Evolutionary conservation across 257 asterid genomes (phyloP), one percentile per base, ranked within the genome.

Genomic region (Avicennia marina): DNA sequence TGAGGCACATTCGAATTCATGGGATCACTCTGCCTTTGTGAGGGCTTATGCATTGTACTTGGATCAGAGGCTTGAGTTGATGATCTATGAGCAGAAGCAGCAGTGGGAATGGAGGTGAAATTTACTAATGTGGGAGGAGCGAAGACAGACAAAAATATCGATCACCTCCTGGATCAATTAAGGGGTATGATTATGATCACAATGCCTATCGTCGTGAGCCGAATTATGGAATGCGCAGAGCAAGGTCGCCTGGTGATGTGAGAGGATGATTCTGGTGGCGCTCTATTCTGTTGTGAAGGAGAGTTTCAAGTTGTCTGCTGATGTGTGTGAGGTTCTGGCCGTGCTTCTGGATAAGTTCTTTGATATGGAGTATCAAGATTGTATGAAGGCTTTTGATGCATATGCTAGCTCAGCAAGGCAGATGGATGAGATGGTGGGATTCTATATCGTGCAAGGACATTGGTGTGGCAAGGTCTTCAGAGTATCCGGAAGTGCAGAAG

Each of bases 21-120:
- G 95, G 95, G 95, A 85, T 78, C 90, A 80, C 68, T 82, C 95
- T 0, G 78, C 89, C 26, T 86, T 86, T 56, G 95, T 86, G 11
- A 72, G 89, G 70, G 80, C 89, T 1, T 86, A 66, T 49, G 95
- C 83, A 0, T 60, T 74, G 62, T 86, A 74, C 62, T 61, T 86
- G 79, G 95, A 86, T 69, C 95, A 86, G 85, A 78, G 83, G 74
- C 75, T 81, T 50, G 95, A 86, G 50, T 53, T 86, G 69, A 75
- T 82, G 79, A 60, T 69, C 4, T 82, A 68, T 55, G 88, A 85
- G 27, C 47, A 77, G 59, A 86, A 81, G 67, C 77, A 41, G 72
- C n/a, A 70, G 70, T 21, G 82, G 82, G 13, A 27, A 57, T 11
- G 78, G 62, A 17, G 79, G 74, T 16, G 84, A 78, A 48, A n/a